A percentile compares a stretch with the other conserved stretches of the same genome.
Evolutionary conservation across 2,329 filamentous ascomycete genomes (phyloP).

Genomic region (Fusarium floridanum): DNA sequence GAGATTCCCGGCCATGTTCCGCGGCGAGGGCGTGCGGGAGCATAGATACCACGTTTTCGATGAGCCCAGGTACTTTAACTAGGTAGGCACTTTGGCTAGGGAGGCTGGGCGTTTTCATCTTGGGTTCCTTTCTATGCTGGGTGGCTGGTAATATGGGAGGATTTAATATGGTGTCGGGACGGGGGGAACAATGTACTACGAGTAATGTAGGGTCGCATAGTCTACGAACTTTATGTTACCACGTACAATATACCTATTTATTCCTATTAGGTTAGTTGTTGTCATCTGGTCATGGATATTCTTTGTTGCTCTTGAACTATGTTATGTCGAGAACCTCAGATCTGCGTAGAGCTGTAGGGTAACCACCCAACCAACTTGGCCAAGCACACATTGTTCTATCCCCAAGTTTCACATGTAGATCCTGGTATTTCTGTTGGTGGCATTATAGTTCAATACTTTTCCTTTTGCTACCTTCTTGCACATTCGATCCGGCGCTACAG

Average conservation of each 20-base stretch:
- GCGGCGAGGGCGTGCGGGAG: constrained; percentile 86
- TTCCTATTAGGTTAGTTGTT: not conserved
- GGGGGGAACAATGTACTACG: constrained; percentile 17
- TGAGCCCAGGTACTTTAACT: constrained; percentile 80
- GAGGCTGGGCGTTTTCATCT: constrained; percentile 14
- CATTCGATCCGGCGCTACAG: no score
- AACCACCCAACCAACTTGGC: not conserved
- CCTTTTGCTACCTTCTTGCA: not conserved
- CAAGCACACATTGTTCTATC: not conserved
- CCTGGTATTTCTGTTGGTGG: not conserved
- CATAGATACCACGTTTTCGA: constrained; percentile 97
- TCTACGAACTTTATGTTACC: constrained; percentile 29
- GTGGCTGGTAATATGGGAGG: constrained; percentile 10
- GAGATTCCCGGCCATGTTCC: constrained; percentile 88
- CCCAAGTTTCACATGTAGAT: not conserved
- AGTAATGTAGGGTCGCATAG: constrained; percentile 35
- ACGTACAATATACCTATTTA: constrained; percentile 26
- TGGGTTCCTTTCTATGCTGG: constrained; percentile 7
- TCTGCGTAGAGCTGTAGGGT: not conserved
- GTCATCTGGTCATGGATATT: not conserved
- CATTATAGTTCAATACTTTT: constrained; percentile 1
- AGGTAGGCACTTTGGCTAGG: constrained; percentile 16
- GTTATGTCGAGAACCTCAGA: not conserved
- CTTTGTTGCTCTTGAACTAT: not conserved
- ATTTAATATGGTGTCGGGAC: constrained; percentile 22